These are phyloP conservation scores for Didymella pinodella DNA, from an alignment of 2,329 filamentous ascomycete species.

Conservation along the genomic window DNA sequence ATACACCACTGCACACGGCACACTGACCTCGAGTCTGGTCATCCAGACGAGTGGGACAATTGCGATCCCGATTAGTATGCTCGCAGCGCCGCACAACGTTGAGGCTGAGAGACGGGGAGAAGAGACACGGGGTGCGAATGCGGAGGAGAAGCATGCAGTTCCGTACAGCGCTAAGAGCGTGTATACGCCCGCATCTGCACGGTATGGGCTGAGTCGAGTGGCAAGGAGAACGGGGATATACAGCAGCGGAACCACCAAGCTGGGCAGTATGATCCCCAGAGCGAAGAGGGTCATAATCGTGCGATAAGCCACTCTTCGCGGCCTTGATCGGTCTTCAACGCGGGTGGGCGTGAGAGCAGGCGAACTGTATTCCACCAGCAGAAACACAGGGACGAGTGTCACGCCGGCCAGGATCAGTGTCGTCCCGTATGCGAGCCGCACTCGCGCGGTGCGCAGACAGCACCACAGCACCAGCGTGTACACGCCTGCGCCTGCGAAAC, in stretches of 20 bases:
- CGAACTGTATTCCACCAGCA: slow-evolving; percentile 1
- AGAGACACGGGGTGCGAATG: background rate
- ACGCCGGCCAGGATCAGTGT: slow-evolving; percentile 8
- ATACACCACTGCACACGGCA: slow-evolving; percentile 12
- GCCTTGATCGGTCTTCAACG: too few relatives aligned
- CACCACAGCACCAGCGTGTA: slow-evolving; percentile 22
- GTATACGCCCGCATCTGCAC: slow-evolving; percentile 8
- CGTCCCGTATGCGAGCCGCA: background rate
- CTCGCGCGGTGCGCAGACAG: slow-evolving; percentile 1
- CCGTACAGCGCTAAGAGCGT: slow-evolving; percentile 13
- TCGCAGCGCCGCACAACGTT: slow-evolving; percentile 11
- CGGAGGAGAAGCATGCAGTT: slow-evolving; percentile 16
- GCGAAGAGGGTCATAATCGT: background rate
- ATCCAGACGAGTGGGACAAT: slow-evolving; percentile 9
- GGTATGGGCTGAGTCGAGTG: slow-evolving; percentile 13
- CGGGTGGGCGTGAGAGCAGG: too few relatives aligned
- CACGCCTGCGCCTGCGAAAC: slow-evolving; percentile 25
- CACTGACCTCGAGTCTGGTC: background rate
- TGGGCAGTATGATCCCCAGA: slow-evolving; percentile 4
- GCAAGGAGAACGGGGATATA: slow-evolving; percentile 24
- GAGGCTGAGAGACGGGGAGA: slow-evolving; percentile 5
- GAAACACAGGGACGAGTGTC: slow-evolving; percentile 18
- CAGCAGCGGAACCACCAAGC: slow-evolving; percentile 22
- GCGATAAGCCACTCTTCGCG: too few relatives aligned
- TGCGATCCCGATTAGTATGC: slow-evolving; percentile 1